Conservation (phyloP, 345 rosid genomes). For the Syzygium jambos region DNA sequence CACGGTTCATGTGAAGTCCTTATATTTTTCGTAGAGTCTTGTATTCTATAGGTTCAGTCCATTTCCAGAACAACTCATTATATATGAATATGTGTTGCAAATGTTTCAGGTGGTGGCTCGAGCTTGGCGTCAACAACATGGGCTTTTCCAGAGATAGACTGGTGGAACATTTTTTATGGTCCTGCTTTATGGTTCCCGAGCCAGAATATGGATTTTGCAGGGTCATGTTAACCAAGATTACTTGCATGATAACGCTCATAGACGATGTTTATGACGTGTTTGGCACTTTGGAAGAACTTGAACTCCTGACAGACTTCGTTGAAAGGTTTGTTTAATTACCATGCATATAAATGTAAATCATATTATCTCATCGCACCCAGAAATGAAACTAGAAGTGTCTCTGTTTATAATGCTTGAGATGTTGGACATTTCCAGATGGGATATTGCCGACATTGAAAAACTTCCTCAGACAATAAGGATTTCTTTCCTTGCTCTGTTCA, state of each 20-base stretch:
- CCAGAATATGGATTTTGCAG: not conserved
- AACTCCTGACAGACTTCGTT: conserved; percentile 9
- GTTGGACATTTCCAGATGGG: conserved; percentile 9
- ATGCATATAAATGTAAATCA: not conserved
- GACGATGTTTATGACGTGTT: conserved; percentile 10
- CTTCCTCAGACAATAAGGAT: conserved; percentile 6
- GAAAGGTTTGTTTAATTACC: not conserved
- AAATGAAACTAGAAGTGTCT: not conserved
- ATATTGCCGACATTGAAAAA: conserved; percentile 8
- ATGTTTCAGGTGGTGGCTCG: conserved; percentile 16
- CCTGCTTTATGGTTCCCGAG: conserved; percentile 2
- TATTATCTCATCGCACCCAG: not conserved
- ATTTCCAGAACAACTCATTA: not conserved
- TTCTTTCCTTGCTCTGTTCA: conserved; percentile 4
- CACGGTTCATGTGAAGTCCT: not conserved
- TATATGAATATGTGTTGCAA: not conserved
- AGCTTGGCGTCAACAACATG: conserved; percentile 3
- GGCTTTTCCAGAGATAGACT: conserved; percentile 2
- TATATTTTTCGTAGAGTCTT: not conserved
- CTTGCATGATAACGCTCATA: not conserved
- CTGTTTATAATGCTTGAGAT: not conserved
- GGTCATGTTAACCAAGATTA: not conserved
- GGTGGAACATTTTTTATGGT: conserved; percentile 3
- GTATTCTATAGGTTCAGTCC: not conserved
- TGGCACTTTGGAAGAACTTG: conserved; percentile 9